These are phyloP conservation scores for Paramecium bursaria DNA, from an alignment of 73 alveolate genomes.

Conservation along the genomic window DNA sequence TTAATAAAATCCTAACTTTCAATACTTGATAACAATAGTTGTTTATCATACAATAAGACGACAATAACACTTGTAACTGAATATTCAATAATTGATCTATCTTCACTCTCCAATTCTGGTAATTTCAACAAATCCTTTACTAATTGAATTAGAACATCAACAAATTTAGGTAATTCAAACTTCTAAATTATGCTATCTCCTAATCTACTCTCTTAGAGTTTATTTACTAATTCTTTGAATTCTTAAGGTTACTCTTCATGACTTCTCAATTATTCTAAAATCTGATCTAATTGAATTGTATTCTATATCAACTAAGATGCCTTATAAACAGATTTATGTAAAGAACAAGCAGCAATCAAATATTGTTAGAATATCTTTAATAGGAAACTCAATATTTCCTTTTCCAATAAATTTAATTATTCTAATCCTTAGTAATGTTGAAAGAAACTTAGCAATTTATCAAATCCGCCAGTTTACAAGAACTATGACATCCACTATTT, in stretches of 20 bases:
- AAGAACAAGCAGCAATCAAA: conserved; percentile 71
- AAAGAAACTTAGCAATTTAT: conserved; percentile 14
- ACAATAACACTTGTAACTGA: conserved; percentile 58
- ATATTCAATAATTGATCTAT: conserved; percentile 71
- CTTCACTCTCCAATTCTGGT: conserved; percentile 71
- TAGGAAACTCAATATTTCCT: conserved; percentile 60
- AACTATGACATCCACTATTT: conserved; percentile 67
- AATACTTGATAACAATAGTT: neutral
- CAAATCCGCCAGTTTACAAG: conserved; percentile 64
- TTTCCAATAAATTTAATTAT: conserved; percentile 47
- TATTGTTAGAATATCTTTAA: conserved; percentile 64
- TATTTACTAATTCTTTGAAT: conserved; percentile 14
- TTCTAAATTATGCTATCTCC: conserved; percentile 66
- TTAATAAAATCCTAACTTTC: conserved; percentile 34
- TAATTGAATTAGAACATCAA: conserved; percentile 31
- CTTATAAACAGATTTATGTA: conserved; percentile 62
- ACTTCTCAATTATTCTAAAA: neutral
- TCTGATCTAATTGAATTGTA: conserved; percentile 39
- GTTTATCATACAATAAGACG: conserved; percentile 52
- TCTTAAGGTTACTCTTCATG: conserved; percentile 63
- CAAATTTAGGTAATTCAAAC: conserved; percentile 39
- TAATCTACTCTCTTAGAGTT: conserved; percentile 56
- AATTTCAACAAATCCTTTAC: conserved; percentile 23
- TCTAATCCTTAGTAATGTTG: conserved; percentile 44
- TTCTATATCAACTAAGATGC: conserved; percentile 63